Evolutionary conservation across 805 yeast genomes (phyloP).

Genomic region (Starmerella cellae): DNA sequence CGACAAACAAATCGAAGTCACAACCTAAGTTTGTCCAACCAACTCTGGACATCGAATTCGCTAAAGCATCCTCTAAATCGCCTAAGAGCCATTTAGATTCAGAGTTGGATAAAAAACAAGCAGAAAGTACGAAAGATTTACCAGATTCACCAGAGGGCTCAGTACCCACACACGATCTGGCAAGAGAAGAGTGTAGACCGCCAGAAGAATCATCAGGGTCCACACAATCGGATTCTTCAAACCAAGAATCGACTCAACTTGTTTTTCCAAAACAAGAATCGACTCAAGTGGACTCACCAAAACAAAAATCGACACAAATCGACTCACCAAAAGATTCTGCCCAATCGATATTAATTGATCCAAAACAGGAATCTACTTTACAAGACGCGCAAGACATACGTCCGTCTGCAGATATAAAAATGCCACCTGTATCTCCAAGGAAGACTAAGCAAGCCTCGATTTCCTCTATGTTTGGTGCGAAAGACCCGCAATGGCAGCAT

Average conservation of each 20-base stretch:
- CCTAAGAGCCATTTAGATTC: not conserved
- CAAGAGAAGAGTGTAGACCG: too few relatives aligned
- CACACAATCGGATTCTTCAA: too few relatives aligned
- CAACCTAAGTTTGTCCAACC: too few relatives aligned
- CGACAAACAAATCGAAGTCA: too few relatives aligned
- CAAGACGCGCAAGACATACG: not conserved
- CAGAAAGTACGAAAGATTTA: not conserved
- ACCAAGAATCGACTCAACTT: not conserved
- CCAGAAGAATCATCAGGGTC: too few relatives aligned
- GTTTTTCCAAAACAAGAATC: too few relatives aligned
- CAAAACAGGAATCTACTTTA: too few relatives aligned
- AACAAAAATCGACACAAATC: too few relatives aligned
- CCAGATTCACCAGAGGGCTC: not conserved
- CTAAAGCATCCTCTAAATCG: not conserved
- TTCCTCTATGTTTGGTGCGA: constrained; percentile 5
- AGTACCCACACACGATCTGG: not conserved
- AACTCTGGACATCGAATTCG: not conserved
- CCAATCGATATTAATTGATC: not conserved
- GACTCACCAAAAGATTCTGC: not conserved
- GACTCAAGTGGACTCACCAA: not conserved
- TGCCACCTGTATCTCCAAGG: too few relatives aligned
- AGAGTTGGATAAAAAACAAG: not conserved
- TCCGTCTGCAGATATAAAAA: too few relatives aligned
- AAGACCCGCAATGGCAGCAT: constrained; percentile 5
- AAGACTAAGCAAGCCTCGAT: constrained; percentile 3